Percentiles rank a stretch among this genome's conserved stretches.
Evolutionary conservation across 176 grass and related monocot species (phyloP).

Genomic region (Musa acuminata): DNA sequence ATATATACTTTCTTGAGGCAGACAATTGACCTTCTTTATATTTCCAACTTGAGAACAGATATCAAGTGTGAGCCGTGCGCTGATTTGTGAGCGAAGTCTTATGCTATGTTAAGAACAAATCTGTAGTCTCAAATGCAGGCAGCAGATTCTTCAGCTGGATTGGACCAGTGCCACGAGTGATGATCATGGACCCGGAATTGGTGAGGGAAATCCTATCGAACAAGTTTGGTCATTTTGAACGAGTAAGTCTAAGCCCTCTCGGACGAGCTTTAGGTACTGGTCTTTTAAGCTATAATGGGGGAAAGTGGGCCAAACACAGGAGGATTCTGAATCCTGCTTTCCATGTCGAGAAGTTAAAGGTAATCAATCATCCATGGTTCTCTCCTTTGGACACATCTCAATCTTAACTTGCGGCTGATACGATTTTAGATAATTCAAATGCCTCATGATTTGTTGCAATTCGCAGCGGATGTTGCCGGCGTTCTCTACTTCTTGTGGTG

Average conservation of each 20-base stretch:
- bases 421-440: not conserved
- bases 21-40: too few species aligned
- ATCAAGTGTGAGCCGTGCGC: too few species aligned
- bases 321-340: conserved; percentile 11
- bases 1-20: too few species aligned
- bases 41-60: too few species aligned
- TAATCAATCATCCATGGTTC: not conserved
- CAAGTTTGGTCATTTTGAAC: conserved; percentile 37
- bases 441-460: not conserved
- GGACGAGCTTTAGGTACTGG: not conserved
- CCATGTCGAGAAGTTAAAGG: not conserved
- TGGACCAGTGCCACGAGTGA: conserved; percentile 28
- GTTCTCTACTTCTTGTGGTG: conserved; percentile 6
- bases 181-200: conserved; percentile 30
- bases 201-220: conserved; percentile 31
- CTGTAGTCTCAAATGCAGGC: conserved; percentile 14
- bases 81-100: too few species aligned
- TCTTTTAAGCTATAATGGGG: not conserved
- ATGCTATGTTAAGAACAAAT: too few species aligned
- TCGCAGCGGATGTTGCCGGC: conserved; percentile 4
- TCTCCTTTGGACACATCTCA: not conserved
- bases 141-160: conserved; percentile 42
- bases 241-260: not conserved
- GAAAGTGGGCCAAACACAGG: conserved; percentile 19
- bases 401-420: not conserved